Percentiles rank a stretch among this genome's conserved stretches.
Evolutionary conservation across 441 rosid species (phyloP).

Genomic region (Populus hybrid): DNA sequence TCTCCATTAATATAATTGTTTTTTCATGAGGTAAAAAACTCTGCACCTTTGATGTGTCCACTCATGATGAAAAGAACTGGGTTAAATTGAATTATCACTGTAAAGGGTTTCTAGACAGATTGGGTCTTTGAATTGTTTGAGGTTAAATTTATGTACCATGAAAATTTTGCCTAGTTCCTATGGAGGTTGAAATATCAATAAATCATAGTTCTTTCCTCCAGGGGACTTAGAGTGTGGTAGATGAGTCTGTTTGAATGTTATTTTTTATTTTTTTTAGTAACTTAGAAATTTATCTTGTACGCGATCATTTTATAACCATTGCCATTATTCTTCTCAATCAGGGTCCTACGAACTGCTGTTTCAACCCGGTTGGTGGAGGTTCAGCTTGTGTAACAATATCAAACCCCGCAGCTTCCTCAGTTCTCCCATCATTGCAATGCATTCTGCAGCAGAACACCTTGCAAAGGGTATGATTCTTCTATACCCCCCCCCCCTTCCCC

Average conservation of each 20-base stretch:
- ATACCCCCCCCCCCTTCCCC: neutral
- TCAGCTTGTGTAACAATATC: slow-evolving; percentile 44
- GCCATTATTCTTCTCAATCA: slow-evolving; percentile 35
- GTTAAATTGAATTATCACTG: neutral
- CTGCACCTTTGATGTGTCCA: neutral
- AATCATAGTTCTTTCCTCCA: neutral
- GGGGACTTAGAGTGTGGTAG: neutral
- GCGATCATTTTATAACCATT: slow-evolving; percentile 43
- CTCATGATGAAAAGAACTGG: too few relatives aligned
- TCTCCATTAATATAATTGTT: neutral
- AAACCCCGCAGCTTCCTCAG: slow-evolving; percentile 40
- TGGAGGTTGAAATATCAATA: neutral
- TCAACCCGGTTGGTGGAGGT: slow-evolving; percentile 46
- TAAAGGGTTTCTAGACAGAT: neutral
- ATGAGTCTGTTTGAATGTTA: neutral
- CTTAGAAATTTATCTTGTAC: slow-evolving; percentile 38
- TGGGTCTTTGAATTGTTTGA: neutral
- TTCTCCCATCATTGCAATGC: slow-evolving; percentile 75
- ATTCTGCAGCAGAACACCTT: slow-evolving; percentile 76
- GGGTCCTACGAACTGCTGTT: slow-evolving; percentile 64
- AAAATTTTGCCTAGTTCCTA: neutral
- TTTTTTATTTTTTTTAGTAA: slow-evolving; percentile 13
- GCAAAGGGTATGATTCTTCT: slow-evolving; percentile 60
- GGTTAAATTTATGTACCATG: neutral
- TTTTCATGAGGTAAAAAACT: neutral